Conservation (phyloP, 768 basidiomycete species). For the Tricholoma hemisulphureum region DNA sequence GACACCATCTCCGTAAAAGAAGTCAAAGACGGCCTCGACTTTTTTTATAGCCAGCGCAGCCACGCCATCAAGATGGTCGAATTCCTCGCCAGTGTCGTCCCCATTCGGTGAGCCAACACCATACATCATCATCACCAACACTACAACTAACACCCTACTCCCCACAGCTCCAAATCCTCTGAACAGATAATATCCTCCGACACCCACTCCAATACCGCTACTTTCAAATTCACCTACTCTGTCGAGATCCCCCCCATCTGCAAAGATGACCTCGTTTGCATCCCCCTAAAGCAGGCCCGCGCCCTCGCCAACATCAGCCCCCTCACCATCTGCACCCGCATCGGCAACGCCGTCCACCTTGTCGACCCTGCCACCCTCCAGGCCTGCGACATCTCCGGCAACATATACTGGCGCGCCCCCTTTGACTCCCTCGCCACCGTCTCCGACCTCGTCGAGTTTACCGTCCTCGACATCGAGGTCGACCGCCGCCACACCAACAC, state of each 20-base stretch:
- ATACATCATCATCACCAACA: conserved; percentile 2
- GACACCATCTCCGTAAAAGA: conserved; percentile 94
- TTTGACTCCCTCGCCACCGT: conserved; percentile 82
- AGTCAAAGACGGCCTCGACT: conserved; percentile 92
- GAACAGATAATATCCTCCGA: conserved; percentile 94
- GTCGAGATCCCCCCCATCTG: conserved; percentile 97
- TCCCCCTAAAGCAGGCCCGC: conserved; percentile 81
- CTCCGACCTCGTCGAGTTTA: conserved; percentile 90
- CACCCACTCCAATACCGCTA: conserved; percentile 88
- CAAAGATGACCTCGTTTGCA: conserved; percentile 94
- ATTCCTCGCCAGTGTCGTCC: conserved; percentile 84
- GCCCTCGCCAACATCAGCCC: conserved; percentile 86
- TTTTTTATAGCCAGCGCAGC: conserved; percentile 89
- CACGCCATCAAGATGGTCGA: conserved; percentile 97
- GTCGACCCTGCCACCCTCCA: conserved; percentile 88
- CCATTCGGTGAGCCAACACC: conserved; percentile 76
- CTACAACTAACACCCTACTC: neutral
- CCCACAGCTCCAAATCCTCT: conserved; percentile 77
- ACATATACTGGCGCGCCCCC: conserved; percentile 87
- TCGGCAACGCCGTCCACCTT: conserved; percentile 89
- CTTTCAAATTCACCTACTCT: conserved; percentile 97
- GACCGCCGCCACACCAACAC: conserved; percentile 36
- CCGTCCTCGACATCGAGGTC: conserved; percentile 90
- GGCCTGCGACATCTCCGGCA: conserved; percentile 72
- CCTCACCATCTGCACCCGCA: conserved; percentile 82